A percentile compares a stretch with the other conserved stretches of the same genome.
These are phyloP conservation scores for Cordyceps fumosorosea DNA, from an alignment of 2,329 filamentous ascomycete genomes.

Conservation along the genomic window DNA sequence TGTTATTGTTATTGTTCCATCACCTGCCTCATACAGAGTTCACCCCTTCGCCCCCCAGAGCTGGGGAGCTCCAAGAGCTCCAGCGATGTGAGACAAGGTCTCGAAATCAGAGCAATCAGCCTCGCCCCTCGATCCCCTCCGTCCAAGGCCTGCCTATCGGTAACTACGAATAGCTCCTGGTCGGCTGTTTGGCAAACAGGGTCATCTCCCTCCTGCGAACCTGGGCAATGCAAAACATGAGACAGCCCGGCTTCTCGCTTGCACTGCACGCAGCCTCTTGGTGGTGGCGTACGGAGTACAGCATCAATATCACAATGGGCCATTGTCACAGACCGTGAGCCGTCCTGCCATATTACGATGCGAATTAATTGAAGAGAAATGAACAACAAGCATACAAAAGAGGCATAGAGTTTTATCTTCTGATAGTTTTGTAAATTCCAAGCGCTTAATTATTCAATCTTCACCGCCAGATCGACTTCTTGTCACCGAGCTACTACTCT, in stretches of 20 bases:
- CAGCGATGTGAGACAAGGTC: conserved; percentile 11
- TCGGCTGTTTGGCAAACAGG: background rate
- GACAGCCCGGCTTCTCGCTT: background rate
- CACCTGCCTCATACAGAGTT: background rate
- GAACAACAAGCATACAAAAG: background rate
- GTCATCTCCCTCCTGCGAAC: background rate
- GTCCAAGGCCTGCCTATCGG: background rate
- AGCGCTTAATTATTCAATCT: background rate
- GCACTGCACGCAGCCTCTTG: background rate
- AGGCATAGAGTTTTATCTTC: background rate
- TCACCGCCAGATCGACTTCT: background rate
- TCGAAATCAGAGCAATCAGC: conserved; percentile 9
- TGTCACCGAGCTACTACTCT: too few relatives aligned
- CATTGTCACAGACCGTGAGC: background rate
- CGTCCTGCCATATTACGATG: background rate
- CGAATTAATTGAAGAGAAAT: background rate
- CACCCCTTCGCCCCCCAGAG: background rate
- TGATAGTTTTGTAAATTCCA: background rate
- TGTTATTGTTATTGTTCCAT: background rate
- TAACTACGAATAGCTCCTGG: too few relatives aligned
- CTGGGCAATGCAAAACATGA: conserved; percentile 1
- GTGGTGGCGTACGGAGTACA: background rate
- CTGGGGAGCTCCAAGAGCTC: background rate
- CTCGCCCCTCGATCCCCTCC: background rate
- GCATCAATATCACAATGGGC: background rate